Percentiles rank a stretch among this genome's conserved stretches.
phyloP scores from a whole-genome alignment of 2,329 filamentous ascomycete genomes.

The Trichoderma hamatum region DNA sequence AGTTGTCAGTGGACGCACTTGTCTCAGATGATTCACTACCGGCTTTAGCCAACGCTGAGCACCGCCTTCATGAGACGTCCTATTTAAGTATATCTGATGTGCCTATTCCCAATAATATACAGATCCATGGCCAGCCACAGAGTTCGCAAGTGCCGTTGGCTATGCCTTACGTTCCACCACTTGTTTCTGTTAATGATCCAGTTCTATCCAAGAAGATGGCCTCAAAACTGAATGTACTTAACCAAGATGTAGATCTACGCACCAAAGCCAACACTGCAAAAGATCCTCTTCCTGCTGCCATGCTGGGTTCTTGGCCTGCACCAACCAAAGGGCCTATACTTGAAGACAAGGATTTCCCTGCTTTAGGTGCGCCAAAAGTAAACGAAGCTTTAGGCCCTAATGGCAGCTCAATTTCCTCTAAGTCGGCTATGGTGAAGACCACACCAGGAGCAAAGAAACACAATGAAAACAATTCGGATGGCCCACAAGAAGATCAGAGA shows the following conservation, averaged over 20 bases:
- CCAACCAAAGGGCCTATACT: constrained; percentile 40
- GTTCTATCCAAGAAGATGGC: constrained; percentile 42
- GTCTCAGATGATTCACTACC: constrained; percentile 60
- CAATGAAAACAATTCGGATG: constrained; percentile 24
- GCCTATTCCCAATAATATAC: constrained; percentile 31
- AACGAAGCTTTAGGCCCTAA: constrained; percentile 37
- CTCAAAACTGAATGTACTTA: constrained; percentile 34
- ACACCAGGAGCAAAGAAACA: constrained; percentile 41
- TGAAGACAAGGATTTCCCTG: constrained; percentile 66
- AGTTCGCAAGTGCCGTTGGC: constrained; percentile 34
- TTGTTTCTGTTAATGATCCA: constrained; percentile 34
- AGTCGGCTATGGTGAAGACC: constrained; percentile 42
- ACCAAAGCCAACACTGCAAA: neutral
- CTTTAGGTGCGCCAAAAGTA: constrained; percentile 53
- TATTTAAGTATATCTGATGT: neutral
- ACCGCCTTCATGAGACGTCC: constrained; percentile 31
- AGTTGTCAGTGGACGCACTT: constrained; percentile 67
- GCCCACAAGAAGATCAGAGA: constrained; percentile 4
- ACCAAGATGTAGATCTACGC: constrained; percentile 43
- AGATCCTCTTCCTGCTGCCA: neutral
- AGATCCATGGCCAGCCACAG: constrained; percentile 30
- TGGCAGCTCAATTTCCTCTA: constrained; percentile 39
- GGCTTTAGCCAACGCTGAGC: constrained; percentile 24
- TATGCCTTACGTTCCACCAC: constrained; percentile 34
- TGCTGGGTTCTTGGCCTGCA: neutral